Percentiles rank a stretch among this genome's conserved stretches.
Evolutionary conservation across 176 grass and related monocot species (phyloP).

Genomic region (Elymus sibiricus): DNA sequence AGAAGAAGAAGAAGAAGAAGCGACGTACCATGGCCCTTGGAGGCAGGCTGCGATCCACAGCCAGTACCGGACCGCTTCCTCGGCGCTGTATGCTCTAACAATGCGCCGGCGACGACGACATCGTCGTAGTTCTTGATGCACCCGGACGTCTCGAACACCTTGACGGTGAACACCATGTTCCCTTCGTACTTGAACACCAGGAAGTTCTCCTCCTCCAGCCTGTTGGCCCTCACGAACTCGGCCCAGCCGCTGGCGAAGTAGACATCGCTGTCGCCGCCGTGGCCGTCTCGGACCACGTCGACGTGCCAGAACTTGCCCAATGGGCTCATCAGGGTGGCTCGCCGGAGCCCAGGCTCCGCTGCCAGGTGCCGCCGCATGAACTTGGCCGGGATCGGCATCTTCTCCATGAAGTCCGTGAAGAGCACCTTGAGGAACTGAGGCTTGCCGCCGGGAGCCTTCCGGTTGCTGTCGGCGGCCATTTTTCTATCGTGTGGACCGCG

Average conservation of each 20-base stretch:
- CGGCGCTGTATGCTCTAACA: background rate
- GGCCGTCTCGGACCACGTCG: background rate
- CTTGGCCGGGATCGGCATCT: background rate
- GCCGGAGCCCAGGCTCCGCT: background rate
- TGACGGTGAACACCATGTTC: constrained; percentile 15
- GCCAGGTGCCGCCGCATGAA: background rate
- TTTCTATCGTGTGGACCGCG: background rate
- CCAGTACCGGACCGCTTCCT: background rate
- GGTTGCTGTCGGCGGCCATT: background rate
- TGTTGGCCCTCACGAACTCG: constrained; percentile 4
- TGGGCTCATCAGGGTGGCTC: constrained; percentile 7
- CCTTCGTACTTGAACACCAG: constrained; percentile 31
- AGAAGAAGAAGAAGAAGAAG: background rate
- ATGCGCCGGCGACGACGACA: background rate
- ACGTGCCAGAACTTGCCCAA: constrained; percentile 18
- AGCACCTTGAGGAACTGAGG: constrained; percentile 20
- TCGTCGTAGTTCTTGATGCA: background rate
- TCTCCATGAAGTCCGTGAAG: constrained; percentile 6
- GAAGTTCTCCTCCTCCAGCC: constrained; percentile 11
- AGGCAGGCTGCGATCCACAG: background rate
- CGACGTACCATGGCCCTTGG: background rate
- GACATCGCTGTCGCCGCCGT: background rate
- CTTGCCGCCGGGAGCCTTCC: constrained; percentile 8
- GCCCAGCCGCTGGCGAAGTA: background rate
- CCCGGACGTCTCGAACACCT: background rate